Conservation (phyloP, 495 filamentous ascomycete genomes). For the Neurospora sp. region DNA sequence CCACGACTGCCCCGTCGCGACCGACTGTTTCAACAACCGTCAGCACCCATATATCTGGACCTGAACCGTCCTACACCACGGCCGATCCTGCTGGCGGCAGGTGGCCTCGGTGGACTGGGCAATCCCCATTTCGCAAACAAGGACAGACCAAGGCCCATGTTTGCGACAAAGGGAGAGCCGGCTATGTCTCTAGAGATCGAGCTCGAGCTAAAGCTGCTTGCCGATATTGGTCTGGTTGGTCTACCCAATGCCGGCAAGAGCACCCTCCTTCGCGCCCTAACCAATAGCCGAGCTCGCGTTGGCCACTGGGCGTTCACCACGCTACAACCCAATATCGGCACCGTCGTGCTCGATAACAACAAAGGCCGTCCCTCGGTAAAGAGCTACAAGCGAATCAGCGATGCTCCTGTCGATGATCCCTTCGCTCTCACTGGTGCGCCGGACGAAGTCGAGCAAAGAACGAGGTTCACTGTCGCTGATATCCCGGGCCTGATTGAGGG, state of each 20-base stretch:
- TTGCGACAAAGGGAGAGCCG: constrained; percentile 75
- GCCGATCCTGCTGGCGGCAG: constrained; percentile 83
- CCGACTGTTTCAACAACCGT: constrained; percentile 52
- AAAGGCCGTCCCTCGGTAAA: constrained; percentile 47
- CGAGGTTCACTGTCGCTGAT: constrained; percentile 85
- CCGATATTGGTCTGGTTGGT: constrained; percentile 89
- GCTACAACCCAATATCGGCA: constrained; percentile 86
- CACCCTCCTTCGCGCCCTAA: constrained; percentile 79
- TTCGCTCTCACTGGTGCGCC: constrained; percentile 16
- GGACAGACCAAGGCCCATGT: constrained; percentile 59
- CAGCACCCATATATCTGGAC: constrained; percentile 68
- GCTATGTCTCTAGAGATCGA: constrained; percentile 71
- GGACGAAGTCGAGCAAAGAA: constrained; percentile 41
- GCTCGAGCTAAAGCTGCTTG: constrained; percentile 87
- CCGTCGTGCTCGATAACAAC: constrained; percentile 78
- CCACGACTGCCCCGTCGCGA: constrained; percentile 45
- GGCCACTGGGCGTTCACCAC: constrained; percentile 98
- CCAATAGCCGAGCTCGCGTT: constrained; percentile 73
- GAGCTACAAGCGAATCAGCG: constrained; percentile 11
- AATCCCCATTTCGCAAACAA: constrained; percentile 85
- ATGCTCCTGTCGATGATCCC: constrained; percentile 24
- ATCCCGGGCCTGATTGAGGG: constrained; percentile 87
- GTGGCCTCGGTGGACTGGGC: constrained; percentile 79
- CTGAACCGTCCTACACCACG: constrained; percentile 67
- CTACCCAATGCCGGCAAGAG: constrained; percentile 95